Evolutionary conservation across 345 rosid species (phyloP), one percentile per base, ranked within the genome.

Genomic region (Ailanthus altissimus): DNA sequence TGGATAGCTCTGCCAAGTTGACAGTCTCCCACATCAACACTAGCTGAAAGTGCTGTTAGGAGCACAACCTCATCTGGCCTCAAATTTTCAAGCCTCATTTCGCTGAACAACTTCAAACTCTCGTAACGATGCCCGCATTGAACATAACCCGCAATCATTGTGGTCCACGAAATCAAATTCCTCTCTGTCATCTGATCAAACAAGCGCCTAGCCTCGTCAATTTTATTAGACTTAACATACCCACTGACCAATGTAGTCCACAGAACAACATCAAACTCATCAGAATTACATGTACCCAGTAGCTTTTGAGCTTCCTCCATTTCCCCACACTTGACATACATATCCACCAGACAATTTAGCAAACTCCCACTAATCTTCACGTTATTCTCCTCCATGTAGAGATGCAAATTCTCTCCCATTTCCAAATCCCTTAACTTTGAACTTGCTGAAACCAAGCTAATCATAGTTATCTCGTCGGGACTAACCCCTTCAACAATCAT

Each of bases 41-140:
- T 36, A 18, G 82, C 78, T 59, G 78, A 79, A 59, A 79, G 70
- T 16, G 57, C 70, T 40, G 68, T 58, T 54, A 73, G 21, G 9
- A 78, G 73, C 51, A 54, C 77, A 73, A 73, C 70, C 72, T 69
- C 65, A 28, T 68, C 75, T 0, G 74, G 69, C 42, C 58, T 54
- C 43, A 79, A 59, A 70, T 70, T 54, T 70, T 54, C 62, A 36
- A 38, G 32, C 36, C 61, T 53, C 74, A 71, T 54, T 53, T 45
- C 36, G 23, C n/a, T 23, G 1, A 45, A 67, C 53, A 67, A 67
- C 36, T 67, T 45, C 71, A 66, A 66, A 66, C 70, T 66, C 70
- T 43, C 32, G 21, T n/a, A n/a, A n/a, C 9, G 7, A 43, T 11
- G 15, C 50, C 71, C 54, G 13, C 71, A 47, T 67, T 67, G 71